Evolutionary conservation across 805 yeast genomes (phyloP).

Genomic region (Zygosaccharomyces bailii): DNA sequence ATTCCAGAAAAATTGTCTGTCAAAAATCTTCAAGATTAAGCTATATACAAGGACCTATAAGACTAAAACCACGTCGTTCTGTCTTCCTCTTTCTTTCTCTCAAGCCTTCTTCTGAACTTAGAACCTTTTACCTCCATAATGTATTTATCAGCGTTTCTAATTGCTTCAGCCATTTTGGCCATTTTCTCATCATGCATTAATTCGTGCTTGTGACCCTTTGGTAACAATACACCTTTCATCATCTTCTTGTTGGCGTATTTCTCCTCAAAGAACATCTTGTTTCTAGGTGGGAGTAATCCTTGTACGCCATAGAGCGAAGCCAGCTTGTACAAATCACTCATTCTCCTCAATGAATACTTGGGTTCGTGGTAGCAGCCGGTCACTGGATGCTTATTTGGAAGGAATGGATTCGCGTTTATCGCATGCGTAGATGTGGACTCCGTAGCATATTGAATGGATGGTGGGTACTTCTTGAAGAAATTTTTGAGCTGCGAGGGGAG

Average conservation of each 20-base stretch:
- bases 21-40: constrained; percentile 1
- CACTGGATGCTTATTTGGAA: constrained; percentile 78
- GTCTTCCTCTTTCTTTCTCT: constrained; percentile 37
- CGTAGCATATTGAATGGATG: constrained; percentile 60
- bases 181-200: constrained; percentile 58
- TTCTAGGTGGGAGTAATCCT: constrained; percentile 60
- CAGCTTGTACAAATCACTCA: constrained; percentile 75
- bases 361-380: constrained; percentile 78
- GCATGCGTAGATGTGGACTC: constrained; percentile 65
- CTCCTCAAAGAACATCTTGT: constrained; percentile 71
- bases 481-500: constrained; percentile 67
- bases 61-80: constrained; percentile 18
- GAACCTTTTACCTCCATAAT: constrained; percentile 63
- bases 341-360: constrained; percentile 73
- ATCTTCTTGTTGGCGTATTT: constrained; percentile 66
- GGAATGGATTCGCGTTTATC: constrained; percentile 77
- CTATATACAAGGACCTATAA: constrained; percentile 12
- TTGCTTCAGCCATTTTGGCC: constrained; percentile 60
- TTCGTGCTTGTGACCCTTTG: constrained; percentile 82
- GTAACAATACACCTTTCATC: constrained; percentile 71
- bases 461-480: constrained; percentile 82
- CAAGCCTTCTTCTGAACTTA: constrained; percentile 44
- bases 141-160: constrained; percentile 61
- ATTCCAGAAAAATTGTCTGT: background rate
- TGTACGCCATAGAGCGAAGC: constrained; percentile 79